Conservation (phyloP, 345 rosid species). For the Arabidopsis suecica region DNA sequence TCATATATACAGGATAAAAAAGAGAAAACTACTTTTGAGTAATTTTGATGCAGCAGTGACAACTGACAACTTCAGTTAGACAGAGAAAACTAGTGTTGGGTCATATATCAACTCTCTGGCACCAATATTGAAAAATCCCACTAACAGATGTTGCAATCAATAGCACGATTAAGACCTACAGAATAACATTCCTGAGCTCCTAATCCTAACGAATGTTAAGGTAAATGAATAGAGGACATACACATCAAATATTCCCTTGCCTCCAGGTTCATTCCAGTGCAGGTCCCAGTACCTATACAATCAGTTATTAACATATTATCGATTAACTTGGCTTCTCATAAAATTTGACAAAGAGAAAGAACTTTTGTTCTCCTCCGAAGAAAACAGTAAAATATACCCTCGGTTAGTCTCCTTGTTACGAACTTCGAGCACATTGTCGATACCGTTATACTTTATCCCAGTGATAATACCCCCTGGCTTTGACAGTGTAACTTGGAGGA, state of each 20-base stretch:
- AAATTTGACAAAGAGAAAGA: neutral
- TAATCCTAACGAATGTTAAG: constrained; percentile 5
- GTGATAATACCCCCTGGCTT: constrained; percentile 77
- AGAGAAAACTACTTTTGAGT: neutral
- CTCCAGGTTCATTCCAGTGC: constrained; percentile 76
- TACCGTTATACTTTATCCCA: constrained; percentile 59
- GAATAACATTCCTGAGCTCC: constrained; percentile 1
- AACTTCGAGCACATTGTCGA: constrained; percentile 80
- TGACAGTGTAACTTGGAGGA: constrained; percentile 66
- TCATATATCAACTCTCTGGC: constrained; percentile 1
- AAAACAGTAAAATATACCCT: constrained; percentile 54
- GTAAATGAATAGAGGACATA: constrained; percentile 50
- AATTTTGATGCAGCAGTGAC: constrained; percentile 1
- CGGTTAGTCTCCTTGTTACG: constrained; percentile 77
- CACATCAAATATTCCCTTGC: constrained; percentile 87
- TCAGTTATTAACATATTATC: constrained; percentile 11
- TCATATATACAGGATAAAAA: neutral
- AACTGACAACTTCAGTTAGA: neutral
- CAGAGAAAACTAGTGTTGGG: neutral
- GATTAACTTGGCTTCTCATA: constrained; percentile 18
- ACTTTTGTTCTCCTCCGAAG: neutral
- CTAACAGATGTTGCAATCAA: neutral
- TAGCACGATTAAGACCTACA: neutral
- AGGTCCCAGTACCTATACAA: constrained; percentile 82
- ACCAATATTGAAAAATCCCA: neutral